A percentile compares a stretch with the other conserved stretches of the same genome.
These are phyloP conservation scores for Trametes sanguinea DNA, from an alignment of 768 basidiomycete genomes.

Conservation along the genomic window DNA sequence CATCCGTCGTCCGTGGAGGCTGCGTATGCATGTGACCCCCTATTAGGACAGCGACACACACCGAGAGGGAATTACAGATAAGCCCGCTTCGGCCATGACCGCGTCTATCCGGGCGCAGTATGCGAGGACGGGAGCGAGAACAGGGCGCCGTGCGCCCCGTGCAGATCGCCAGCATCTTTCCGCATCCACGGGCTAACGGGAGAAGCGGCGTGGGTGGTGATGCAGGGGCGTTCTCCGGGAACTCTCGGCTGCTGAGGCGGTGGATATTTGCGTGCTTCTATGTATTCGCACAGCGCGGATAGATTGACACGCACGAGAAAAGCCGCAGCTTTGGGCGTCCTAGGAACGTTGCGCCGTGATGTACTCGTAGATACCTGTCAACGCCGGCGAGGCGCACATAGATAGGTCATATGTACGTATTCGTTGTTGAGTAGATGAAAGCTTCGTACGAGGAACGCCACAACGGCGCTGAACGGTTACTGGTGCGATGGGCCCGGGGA, in stretches of 20 bases:
- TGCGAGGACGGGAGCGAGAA: background rate
- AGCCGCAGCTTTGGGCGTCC: background rate
- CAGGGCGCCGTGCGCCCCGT: background rate
- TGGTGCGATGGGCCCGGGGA: no score
- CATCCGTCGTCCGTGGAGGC: background rate
- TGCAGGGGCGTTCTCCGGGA: conserved; percentile 7
- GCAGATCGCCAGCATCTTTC: background rate
- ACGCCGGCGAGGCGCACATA: no score
- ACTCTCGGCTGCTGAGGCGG: conserved; percentile 15
- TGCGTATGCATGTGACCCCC: background rate
- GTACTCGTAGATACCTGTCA: no score
- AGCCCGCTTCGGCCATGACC: background rate
- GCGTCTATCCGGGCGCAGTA: background rate
- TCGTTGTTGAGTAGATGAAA: no score
- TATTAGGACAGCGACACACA: background rate
- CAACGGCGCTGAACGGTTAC: no score
- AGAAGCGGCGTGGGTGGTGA: background rate
- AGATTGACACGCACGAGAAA: background rate
- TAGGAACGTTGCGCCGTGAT: no score
- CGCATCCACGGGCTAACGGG: conserved; percentile 2
- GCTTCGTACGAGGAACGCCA: no score
- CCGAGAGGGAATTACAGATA: background rate
- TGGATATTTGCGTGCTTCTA: conserved; percentile 14
- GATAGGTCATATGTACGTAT: no score
- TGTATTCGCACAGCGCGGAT: conserved; percentile 3